Base-by-base conservation (phyloP, 2,329 filamentous ascomycete genomes). In the Fusarium siculi region DNA sequence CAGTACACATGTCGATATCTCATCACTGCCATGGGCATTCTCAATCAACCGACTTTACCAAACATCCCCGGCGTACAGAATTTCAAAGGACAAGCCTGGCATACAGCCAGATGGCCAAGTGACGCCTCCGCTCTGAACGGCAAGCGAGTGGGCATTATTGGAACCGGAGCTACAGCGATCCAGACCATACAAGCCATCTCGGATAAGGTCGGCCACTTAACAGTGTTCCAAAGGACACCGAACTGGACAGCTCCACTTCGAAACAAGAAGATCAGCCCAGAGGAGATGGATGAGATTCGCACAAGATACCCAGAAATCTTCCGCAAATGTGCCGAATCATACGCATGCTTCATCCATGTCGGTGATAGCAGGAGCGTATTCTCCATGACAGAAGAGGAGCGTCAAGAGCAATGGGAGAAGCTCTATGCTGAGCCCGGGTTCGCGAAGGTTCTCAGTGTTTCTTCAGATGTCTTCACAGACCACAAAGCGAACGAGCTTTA, bases 201-300 rank as follows among this genome's bases (percentile, higher is more conserved):
- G 0, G 68, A 65, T 14, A 57, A 61, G 14, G 74, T 68, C 7
- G 57, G 61, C 2, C 63, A 73, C 10, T 36, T 76, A 2, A 61
- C 73, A 3, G 63, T 76, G 4, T 76, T 76, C 15, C 74, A 76
- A 49, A 56, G 74, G 10, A 73, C 68, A 4, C 74, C 74, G 4
- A 76, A 76, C 28, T 76, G 64, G 55, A 65, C 72, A 9, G 49
- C 74, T 2, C 73, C 57, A 70, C 82, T 76, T 8, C 77, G 69
- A 34, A 75, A 76, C n/a, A 42, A 32, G 6, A 71, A 75, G 21
- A 76, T 76, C 15, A 68, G 36, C 4, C 61, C 59, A 2, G 63
- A 70, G 5, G 74, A 76, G 46, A 76, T 76, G 74, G 19, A 68
- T 1, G 57, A 76, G 34, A 76, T 76, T 9, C 71, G 74, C 12